phyloP scores from a whole-genome alignment of 1,284 basidiomycete species.

The Tylopilus sp. region DNA sequence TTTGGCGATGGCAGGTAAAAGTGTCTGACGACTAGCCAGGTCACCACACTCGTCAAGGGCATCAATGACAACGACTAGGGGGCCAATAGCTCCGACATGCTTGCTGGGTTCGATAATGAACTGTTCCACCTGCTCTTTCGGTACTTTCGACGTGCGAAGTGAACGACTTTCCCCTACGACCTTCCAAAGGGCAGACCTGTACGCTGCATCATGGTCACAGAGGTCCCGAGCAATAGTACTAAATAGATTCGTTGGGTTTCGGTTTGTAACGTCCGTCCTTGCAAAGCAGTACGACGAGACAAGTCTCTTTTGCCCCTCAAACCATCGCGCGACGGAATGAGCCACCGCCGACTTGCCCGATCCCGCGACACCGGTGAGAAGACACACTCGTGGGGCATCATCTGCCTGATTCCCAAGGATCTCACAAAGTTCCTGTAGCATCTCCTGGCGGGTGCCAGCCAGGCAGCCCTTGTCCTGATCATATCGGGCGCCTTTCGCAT shows the following conservation, averaged over 20 bases:
- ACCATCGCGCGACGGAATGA: constrained; percentile 1
- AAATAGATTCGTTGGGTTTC: constrained; percentile 3
- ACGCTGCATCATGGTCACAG: constrained; percentile 7
- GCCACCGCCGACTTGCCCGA: constrained; percentile 4
- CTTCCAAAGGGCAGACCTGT: constrained; percentile 7
- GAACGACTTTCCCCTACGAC: constrained; percentile 6
- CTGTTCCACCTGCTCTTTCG: constrained; percentile 5
- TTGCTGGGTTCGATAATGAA: constrained; percentile 11
- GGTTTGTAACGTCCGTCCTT: not conserved
- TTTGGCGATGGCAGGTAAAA: not conserved
- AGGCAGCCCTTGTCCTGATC: not conserved
- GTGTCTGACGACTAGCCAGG: not conserved
- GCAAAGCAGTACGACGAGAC: constrained; percentile 4
- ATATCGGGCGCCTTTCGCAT: not conserved
- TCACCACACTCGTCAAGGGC: constrained; percentile 23
- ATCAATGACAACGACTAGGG: constrained; percentile 18
- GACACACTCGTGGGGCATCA: not conserved
- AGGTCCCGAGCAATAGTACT: constrained; percentile 16
- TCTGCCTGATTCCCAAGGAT: constrained; percentile 9
- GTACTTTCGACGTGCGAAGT: constrained; percentile 6
- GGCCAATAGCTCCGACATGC: constrained; percentile 1
- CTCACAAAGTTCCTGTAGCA: constrained; percentile 20
- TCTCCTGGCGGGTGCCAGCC: not conserved
- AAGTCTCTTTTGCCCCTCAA: not conserved
- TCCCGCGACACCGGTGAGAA: constrained; percentile 6